phyloP scores from a whole-genome alignment of 2,329 filamentous ascomycete genomes.

The Thelonectria olida region DNA sequence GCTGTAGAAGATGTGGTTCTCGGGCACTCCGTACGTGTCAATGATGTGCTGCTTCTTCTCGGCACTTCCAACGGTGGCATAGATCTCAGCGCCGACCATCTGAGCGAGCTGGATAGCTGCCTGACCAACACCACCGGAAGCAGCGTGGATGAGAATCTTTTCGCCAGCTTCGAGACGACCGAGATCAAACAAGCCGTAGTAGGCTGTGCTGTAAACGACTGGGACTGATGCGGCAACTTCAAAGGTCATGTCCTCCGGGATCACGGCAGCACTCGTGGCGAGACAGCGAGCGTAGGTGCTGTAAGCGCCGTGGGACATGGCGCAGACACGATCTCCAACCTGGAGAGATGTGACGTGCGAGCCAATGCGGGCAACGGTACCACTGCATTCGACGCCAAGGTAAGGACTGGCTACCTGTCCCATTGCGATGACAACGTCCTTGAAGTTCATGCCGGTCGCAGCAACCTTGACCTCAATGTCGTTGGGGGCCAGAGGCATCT shows the following conservation, averaged over 20 bases:
- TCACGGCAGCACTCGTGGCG: slow-evolving; percentile 54
- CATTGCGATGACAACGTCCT: slow-evolving; percentile 56
- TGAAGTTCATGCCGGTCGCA: slow-evolving; percentile 56
- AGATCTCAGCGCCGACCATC: slow-evolving; percentile 40
- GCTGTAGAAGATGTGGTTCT: slow-evolving; percentile 43
- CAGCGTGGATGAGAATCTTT: slow-evolving; percentile 44
- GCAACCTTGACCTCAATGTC: slow-evolving; percentile 55
- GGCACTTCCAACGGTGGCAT: slow-evolving; percentile 43
- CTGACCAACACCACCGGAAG: slow-evolving; percentile 40
- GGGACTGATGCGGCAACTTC: slow-evolving; percentile 22
- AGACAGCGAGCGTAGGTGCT: slow-evolving; percentile 24
- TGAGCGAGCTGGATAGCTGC: slow-evolving; percentile 42
- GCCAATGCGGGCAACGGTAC: slow-evolving; percentile 52
- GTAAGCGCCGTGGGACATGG: slow-evolving; percentile 25
- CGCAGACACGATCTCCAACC: slow-evolving; percentile 25
- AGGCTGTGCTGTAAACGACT: slow-evolving; percentile 30
- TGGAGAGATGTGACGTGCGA: slow-evolving; percentile 6
- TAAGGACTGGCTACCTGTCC: slow-evolving; percentile 47
- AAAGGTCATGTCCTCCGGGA: slow-evolving; percentile 22
- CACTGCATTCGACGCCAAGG: slow-evolving; percentile 52
- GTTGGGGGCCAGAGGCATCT: slow-evolving; percentile 42
- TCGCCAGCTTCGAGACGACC: slow-evolving; percentile 31
- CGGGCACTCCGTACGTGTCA: slow-evolving; percentile 39
- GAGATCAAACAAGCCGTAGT: slow-evolving; percentile 27
- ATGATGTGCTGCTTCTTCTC: slow-evolving; percentile 44